Conservation (phyloP, 1,284 basidiomycete genomes). For the Heliocybe sulcata region DNA sequence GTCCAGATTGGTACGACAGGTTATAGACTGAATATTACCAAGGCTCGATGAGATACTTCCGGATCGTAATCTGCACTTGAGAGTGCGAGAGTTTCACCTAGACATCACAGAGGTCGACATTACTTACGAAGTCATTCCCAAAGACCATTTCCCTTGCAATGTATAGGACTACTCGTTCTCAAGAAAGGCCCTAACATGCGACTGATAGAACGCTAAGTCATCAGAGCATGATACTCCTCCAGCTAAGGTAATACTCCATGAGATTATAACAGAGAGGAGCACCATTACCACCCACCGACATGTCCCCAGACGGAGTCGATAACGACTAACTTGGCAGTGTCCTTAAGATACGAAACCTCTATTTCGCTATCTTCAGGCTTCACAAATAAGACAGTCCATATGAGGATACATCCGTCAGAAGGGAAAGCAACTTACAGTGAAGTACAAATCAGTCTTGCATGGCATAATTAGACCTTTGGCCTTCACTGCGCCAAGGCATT, state of each 20-base stretch:
- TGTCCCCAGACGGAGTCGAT: constrained; percentile 56
- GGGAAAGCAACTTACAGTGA: constrained; percentile 16
- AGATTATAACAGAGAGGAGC: not conserved
- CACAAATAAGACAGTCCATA: not conserved
- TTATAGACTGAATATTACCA: too few relatives aligned
- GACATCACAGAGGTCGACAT: too few relatives aligned
- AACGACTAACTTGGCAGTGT: constrained; percentile 34
- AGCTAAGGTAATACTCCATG: constrained; percentile 21
- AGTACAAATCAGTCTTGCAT: constrained; percentile 6
- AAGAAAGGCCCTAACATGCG: constrained; percentile 30
- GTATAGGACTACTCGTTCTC: constrained; percentile 10
- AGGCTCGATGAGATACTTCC: too few relatives aligned
- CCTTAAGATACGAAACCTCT: constrained; percentile 37
- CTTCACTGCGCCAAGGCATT: constrained; percentile 32
- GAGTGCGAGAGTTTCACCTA: too few relatives aligned
- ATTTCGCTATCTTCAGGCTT: constrained; percentile 51
- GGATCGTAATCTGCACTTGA: too few relatives aligned
- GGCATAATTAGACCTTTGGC: constrained; percentile 11
- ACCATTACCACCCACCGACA: constrained; percentile 29
- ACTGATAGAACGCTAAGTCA: constrained; percentile 29
- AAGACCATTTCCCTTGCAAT: too few relatives aligned
- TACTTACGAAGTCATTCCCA: too few relatives aligned
- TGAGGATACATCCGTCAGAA: not conserved
- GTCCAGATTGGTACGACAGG: too few relatives aligned
- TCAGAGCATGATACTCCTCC: constrained; percentile 31